Percentiles rank a stretch among this genome's conserved stretches.
Conservation (phyloP, 1,284 basidiomycete genomes). For the Leccinum subatratum region DNA sequence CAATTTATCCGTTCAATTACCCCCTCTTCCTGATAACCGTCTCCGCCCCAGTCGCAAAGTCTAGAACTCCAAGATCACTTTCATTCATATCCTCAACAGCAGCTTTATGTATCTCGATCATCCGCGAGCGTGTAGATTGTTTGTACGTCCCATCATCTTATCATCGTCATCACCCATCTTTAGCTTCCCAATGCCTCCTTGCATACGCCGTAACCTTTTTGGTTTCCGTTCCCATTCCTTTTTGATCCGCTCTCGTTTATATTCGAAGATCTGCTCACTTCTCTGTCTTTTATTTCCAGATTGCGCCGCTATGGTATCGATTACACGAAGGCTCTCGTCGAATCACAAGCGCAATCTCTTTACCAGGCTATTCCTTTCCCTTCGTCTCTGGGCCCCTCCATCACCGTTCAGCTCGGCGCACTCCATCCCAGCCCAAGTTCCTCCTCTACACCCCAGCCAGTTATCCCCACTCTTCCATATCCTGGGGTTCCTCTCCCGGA, state of each 20-base stretch:
- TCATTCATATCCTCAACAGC: too few species aligned
- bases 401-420: too few species aligned
- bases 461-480: conserved; percentile 27
- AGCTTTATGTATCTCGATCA: too few species aligned
- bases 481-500: conserved; percentile 20
- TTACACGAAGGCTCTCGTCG: conserved; percentile 33
- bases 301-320: conserved; percentile 31
- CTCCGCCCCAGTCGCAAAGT: too few species aligned
- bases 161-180: too few species aligned
- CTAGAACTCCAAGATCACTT: too few species aligned
- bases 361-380: conserved; percentile 1
- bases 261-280: conserved; percentile 7
- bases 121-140: too few species aligned
- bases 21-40: too few species aligned
- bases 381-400: conserved; percentile 4
- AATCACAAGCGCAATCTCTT: conserved; percentile 25
- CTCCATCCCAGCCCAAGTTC: conserved; percentile 20
- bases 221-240: conserved; percentile 5
- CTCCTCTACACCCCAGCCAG: conserved; percentile 32
- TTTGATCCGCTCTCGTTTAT: conserved; percentile 17
- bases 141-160: too few species aligned
- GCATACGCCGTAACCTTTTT: too few species aligned
- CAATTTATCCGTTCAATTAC: too few species aligned
- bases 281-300: conserved; percentile 11
- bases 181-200: too few species aligned